Conservation (phyloP, 148 eudicot species). For the Silene uniflora region DNA sequence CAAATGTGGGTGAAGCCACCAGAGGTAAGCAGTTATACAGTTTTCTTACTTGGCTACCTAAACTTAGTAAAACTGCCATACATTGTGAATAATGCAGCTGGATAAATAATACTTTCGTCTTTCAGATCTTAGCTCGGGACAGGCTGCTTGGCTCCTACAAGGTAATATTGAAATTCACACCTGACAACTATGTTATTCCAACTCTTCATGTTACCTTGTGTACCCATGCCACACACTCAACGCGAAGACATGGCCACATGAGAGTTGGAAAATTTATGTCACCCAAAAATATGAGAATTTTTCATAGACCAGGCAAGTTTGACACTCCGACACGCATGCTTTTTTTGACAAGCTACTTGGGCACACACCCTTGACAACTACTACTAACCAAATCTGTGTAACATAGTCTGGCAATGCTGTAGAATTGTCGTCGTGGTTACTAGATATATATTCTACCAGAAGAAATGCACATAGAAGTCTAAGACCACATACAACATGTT, state of each 20-base stretch:
- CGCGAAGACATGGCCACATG: not conserved
- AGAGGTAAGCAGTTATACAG: slow-evolving; percentile 48
- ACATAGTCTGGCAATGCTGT: not conserved
- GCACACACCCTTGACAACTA: too few relatives aligned
- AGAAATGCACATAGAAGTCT: not conserved
- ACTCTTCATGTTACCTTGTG: not conserved
- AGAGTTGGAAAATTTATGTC: not conserved
- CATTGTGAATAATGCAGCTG: slow-evolving; percentile 7
- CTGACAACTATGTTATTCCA: not conserved
- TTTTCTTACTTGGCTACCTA: slow-evolving; percentile 4
- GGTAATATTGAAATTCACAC: slow-evolving; percentile 34
- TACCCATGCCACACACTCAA: not conserved
- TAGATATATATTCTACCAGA: not conserved
- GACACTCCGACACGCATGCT: too few relatives aligned
- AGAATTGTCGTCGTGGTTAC: not conserved
- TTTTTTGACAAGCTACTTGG: too few relatives aligned
- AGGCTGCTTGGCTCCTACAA: slow-evolving; percentile 88
- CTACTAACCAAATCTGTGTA: not conserved
- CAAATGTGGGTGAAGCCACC: slow-evolving; percentile 99
- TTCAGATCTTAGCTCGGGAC: slow-evolving; percentile 91
- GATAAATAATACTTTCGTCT: slow-evolving; percentile 3
- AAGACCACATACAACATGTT: not conserved
- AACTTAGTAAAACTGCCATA: not conserved
- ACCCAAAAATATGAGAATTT: too few relatives aligned
- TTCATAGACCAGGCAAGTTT: too few relatives aligned